A percentile compares a stretch with the other conserved stretches of the same genome.
phyloP scores from a whole-genome alignment of 805 yeast species.

The Schizosaccharomyces osmophilus region DNA sequence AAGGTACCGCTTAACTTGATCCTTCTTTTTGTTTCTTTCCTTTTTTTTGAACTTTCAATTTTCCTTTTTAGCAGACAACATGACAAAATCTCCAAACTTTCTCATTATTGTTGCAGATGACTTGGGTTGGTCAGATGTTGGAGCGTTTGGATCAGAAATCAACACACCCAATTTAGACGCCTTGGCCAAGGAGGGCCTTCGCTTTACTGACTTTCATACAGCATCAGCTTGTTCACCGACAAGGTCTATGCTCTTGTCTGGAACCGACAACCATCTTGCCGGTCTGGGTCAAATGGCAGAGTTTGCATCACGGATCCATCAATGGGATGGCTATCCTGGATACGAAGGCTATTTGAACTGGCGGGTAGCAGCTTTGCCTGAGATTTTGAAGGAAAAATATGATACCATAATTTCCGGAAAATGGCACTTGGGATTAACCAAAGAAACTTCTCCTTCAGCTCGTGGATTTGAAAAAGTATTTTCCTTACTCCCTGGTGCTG shows the following conservation, averaged over 20 bases:
- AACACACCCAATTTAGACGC: constrained; percentile 21
- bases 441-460: constrained; percentile 24
- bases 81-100: constrained; percentile 18
- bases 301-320: constrained; percentile 17
- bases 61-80: no score
- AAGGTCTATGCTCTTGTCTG: constrained; percentile 33
- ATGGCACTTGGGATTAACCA: constrained; percentile 32
- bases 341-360: constrained; percentile 31
- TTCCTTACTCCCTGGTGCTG: constrained; percentile 30
- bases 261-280: constrained; percentile 37
- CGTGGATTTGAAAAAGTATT: constrained; percentile 29
- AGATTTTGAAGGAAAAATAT: constrained; percentile 24
- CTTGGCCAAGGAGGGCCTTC: constrained; percentile 22
- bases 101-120: constrained; percentile 36
- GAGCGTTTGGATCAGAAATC: constrained; percentile 22
- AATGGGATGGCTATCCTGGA: constrained; percentile 25
- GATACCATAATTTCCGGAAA: constrained; percentile 31
- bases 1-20: no score
- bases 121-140: constrained; percentile 31
- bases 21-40: no score
- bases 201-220: constrained; percentile 35
- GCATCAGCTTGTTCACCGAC: constrained; percentile 46
- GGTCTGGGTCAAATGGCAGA: constrained; percentile 37
- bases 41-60: no score
- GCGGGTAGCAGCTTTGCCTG: constrained; percentile 29